Conservation (phyloP, 1,139 yeast genomes). For the Fermentozyma sake region DNA sequence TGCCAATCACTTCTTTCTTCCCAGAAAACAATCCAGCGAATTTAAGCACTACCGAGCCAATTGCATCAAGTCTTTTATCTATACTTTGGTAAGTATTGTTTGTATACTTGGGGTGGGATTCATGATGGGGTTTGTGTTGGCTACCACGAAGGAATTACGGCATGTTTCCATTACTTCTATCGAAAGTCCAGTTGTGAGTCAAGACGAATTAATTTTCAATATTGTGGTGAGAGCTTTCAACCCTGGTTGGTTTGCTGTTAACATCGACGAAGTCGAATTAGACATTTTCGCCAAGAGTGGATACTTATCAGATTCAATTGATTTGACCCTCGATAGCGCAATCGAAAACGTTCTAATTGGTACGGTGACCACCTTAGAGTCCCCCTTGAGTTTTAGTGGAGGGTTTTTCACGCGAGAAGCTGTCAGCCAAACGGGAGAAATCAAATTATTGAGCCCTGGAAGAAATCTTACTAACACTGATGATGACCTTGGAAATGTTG, state of each 20-base stretch:
- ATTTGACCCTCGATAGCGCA: constrained; percentile 11
- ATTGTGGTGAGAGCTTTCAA: constrained; percentile 75
- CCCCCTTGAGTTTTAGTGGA: constrained; percentile 73
- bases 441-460: constrained; percentile 76
- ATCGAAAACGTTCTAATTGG: constrained; percentile 77
- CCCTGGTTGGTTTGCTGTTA: constrained; percentile 78
- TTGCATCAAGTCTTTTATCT: constrained; percentile 49
- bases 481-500: constrained; percentile 8
- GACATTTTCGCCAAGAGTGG: constrained; percentile 86
- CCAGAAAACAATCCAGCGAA: constrained; percentile 16
- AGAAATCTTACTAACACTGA: constrained; percentile 44
- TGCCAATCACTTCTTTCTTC: constrained; percentile 23
- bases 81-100: constrained; percentile 51
- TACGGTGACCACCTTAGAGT: constrained; percentile 58
- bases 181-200: constrained; percentile 71
- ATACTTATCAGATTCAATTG: constrained; percentile 26
- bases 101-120: constrained; percentile 67
- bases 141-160: constrained; percentile 81
- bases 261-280: constrained; percentile 62
- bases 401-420: constrained; percentile 66
- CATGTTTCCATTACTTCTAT: constrained; percentile 57
- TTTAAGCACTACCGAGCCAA: constrained; percentile 19
- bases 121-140: constrained; percentile 75
- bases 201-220: constrained; percentile 81
- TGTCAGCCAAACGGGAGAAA: constrained; percentile 57